These are phyloP conservation scores for Hymenoscyphus salicellus DNA, from an alignment of 2,329 filamentous ascomycete species.

Conservation along the genomic window DNA sequence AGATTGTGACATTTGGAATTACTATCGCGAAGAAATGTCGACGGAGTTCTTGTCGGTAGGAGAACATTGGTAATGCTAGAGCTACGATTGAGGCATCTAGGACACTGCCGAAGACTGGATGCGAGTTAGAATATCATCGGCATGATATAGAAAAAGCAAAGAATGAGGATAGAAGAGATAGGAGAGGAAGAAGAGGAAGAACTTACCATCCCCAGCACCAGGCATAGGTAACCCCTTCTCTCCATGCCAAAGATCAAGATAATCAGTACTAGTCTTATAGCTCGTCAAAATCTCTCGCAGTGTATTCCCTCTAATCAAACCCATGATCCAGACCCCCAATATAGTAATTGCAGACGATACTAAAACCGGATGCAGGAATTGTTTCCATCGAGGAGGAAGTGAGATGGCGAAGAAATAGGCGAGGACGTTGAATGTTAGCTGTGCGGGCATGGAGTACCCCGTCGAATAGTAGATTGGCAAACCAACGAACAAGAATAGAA, in stretches of 20 bases:
- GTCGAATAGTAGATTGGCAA: constrained; percentile 53
- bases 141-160: not conserved
- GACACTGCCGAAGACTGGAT: constrained; percentile 46
- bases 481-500: constrained; percentile 49
- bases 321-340: constrained; percentile 52
- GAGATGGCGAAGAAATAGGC: constrained; percentile 50
- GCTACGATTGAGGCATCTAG: constrained; percentile 59
- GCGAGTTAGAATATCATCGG: not conserved
- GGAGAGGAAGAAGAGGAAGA: not conserved
- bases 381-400: constrained; percentile 47
- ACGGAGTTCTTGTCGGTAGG: constrained; percentile 55
- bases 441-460: constrained; percentile 48
- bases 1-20: constrained; percentile 50
- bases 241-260: constrained; percentile 50
- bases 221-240: constrained; percentile 37
- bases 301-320: constrained; percentile 42
- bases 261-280: constrained; percentile 53
- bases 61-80: constrained; percentile 59
- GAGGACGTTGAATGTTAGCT: constrained; percentile 49
- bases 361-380: constrained; percentile 57
- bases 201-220: constrained; percentile 50
- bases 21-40: constrained; percentile 53
- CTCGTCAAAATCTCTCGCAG: constrained; percentile 43
- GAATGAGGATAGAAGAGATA: not conserved
- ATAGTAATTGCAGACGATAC: constrained; percentile 53